These are phyloP conservation scores for Saccharomyces hybrid DNA, from an alignment of 1,139 yeast genomes.

Conservation along the genomic window DNA sequence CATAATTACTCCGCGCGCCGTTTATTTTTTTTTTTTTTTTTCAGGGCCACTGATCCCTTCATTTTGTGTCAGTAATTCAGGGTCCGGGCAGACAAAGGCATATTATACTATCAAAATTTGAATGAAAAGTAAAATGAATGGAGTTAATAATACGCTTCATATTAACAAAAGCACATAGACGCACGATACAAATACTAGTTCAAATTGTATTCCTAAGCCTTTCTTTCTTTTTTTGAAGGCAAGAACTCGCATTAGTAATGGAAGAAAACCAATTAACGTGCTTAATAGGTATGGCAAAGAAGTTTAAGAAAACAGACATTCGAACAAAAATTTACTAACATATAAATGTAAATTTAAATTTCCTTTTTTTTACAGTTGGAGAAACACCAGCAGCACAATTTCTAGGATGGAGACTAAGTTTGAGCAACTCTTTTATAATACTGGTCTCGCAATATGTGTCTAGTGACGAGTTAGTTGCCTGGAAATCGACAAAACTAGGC, in stretches of 20 bases:
- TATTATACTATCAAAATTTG: background rate
- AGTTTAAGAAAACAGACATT: background rate
- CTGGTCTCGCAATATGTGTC: conserved; percentile 22
- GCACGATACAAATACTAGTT: background rate
- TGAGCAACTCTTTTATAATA: conserved; percentile 20
- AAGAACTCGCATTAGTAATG: background rate
- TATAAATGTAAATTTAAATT: background rate
- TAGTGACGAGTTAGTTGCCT: conserved; percentile 27
- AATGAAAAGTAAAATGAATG: background rate
- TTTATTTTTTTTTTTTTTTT: background rate
- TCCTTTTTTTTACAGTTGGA: conserved; percentile 15
- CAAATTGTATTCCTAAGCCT: background rate
- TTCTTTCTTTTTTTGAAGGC: background rate
- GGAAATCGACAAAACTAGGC: conserved; percentile 26
- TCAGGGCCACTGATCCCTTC: background rate
- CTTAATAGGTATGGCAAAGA: background rate
- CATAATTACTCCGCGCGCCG: background rate
- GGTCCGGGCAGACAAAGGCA: background rate
- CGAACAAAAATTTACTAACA: background rate
- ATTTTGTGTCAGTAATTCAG: background rate
- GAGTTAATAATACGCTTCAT: background rate
- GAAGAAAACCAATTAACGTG: background rate
- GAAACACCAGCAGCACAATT: conserved; percentile 29
- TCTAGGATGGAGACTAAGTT: conserved; percentile 27
- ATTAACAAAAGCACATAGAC: background rate